phyloP scores from a whole-genome alignment of 345 rosid species.

The Sonneratia alba region DNA sequence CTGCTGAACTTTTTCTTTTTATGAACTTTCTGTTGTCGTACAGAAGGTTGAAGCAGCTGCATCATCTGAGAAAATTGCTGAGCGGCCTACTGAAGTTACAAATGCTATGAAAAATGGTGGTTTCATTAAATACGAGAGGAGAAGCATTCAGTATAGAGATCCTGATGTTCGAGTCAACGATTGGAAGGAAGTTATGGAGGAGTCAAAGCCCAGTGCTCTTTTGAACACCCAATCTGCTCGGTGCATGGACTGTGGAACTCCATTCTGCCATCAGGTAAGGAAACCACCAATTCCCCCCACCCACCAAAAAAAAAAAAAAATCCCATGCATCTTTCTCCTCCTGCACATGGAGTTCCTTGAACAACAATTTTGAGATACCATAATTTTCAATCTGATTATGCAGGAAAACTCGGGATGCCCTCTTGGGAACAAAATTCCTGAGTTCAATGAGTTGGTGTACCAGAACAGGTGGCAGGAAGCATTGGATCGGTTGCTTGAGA shows the following conservation, averaged over 20 bases:
- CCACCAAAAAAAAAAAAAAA: too few species aligned
- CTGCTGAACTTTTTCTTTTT: not conserved
- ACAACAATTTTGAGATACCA: not conserved
- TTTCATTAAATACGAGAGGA: slow-evolving; percentile 84
- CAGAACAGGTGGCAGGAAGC: slow-evolving; percentile 99
- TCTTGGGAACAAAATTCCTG: slow-evolving; percentile 97
- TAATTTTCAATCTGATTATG: slow-evolving; percentile 2
- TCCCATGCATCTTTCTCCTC: too few species aligned
- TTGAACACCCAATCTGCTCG: slow-evolving; percentile 93
- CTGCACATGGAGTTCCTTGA: too few species aligned
- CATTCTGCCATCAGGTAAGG: slow-evolving; percentile 94
- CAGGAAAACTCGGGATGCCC: slow-evolving; percentile 99
- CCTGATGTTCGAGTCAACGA: slow-evolving; percentile 77
- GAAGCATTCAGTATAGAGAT: slow-evolving; percentile 83
- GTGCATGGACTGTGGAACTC: slow-evolving; percentile 99
- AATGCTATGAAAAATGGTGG: slow-evolving; percentile 79
- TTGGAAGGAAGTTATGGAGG: slow-evolving; percentile 92
- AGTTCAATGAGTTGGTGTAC: slow-evolving; percentile 92
- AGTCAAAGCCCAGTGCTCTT: slow-evolving; percentile 71
- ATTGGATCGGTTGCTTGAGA: slow-evolving; percentile 83
- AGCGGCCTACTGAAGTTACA: slow-evolving; percentile 55
- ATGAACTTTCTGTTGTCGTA: not conserved
- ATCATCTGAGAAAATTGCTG: slow-evolving; percentile 17
- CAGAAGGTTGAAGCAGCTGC: slow-evolving; percentile 27
- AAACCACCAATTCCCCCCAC: too few species aligned